A percentile compares a stretch with the other conserved stretches of the same genome.
These are phyloP conservation scores for Penicillium desertorum DNA, from an alignment of 495 filamentous ascomycete species.

Conservation along the genomic window DNA sequence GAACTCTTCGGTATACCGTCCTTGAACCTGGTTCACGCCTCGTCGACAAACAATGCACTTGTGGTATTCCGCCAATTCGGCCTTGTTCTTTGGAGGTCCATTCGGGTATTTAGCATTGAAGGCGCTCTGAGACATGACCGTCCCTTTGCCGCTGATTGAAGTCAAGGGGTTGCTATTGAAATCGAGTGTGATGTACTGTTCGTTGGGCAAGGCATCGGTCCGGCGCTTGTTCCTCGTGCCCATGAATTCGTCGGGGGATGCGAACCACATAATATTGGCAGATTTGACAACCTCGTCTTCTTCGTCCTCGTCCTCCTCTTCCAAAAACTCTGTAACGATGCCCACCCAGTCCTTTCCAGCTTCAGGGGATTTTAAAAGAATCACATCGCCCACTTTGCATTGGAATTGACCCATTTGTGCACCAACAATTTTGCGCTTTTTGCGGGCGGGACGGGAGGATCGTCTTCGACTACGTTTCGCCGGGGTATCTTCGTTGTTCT, in stretches of 20 bases:
- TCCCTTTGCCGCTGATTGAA: conserved; percentile 87
- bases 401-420: conserved; percentile 85
- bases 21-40: conserved; percentile 82
- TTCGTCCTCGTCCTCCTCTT: conserved; percentile 62
- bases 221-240: conserved; percentile 75
- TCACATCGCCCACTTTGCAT: conserved; percentile 75
- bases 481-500: conserved; percentile 24
- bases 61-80: conserved; percentile 62
- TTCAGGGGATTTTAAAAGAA: conserved; percentile 82
- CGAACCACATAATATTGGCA: conserved; percentile 89
- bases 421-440: conserved; percentile 61
- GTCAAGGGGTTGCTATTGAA: conserved; percentile 83
- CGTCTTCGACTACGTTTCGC: conserved; percentile 35
- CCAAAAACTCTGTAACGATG: conserved; percentile 75
- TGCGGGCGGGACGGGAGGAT: conserved; percentile 30
- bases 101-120: conserved; percentile 70
- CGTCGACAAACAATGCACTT: conserved; percentile 90
- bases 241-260: conserved; percentile 80
- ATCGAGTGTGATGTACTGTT: conserved; percentile 84
- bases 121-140: conserved; percentile 66
- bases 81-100: conserved; percentile 70
- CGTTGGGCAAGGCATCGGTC: conserved; percentile 79
- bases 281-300: conserved; percentile 51
- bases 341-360: conserved; percentile 85
- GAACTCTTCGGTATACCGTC: conserved; percentile 91